Conservation (phyloP, 495 filamentous ascomycete species). For the Talaromyces trachyspermus region DNA sequence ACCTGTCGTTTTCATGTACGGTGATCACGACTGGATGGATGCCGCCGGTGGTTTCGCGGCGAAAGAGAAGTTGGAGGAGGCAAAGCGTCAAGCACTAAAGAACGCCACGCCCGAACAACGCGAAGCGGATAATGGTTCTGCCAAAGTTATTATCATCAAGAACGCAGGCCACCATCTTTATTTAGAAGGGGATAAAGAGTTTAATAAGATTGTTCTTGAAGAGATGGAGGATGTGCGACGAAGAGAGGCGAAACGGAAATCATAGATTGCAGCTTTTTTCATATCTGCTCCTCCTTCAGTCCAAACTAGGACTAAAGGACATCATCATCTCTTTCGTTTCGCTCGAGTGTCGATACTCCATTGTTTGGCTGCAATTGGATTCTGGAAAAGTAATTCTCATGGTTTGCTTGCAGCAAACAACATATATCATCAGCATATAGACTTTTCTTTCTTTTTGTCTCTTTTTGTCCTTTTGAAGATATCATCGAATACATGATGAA, state of each 20-base stretch:
- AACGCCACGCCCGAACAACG: slow-evolving; percentile 61
- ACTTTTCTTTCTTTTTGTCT: not conserved
- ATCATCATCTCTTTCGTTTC: not conserved
- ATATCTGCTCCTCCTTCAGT: not conserved
- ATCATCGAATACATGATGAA: no score
- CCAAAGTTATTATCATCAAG: slow-evolving; percentile 76
- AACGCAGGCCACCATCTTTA: slow-evolving; percentile 91
- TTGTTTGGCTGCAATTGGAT: no score
- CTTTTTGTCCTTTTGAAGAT: no score
- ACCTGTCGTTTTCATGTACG: slow-evolving; percentile 89
- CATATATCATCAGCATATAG: not conserved
- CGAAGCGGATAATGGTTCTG: slow-evolving; percentile 63
- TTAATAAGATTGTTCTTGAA: slow-evolving; percentile 65
- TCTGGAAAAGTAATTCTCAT: no score
- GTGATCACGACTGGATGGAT: slow-evolving; percentile 98
- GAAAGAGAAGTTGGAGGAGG: slow-evolving; percentile 68
- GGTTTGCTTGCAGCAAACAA: no score
- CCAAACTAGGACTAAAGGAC: not conserved
- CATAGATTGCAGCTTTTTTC: not conserved
- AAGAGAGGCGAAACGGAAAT: slow-evolving; percentile 22
- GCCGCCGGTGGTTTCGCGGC: slow-evolving; percentile 76
- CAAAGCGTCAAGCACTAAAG: slow-evolving; percentile 48
- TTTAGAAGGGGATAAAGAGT: slow-evolving; percentile 82
- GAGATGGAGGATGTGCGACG: slow-evolving; percentile 72
- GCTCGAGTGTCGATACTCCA: not conserved